Evolutionary conservation across 2,329 filamentous ascomycete species (phyloP), one percentile per base, ranked within the genome.

Genomic region (Hypomyces rosellus): DNA sequence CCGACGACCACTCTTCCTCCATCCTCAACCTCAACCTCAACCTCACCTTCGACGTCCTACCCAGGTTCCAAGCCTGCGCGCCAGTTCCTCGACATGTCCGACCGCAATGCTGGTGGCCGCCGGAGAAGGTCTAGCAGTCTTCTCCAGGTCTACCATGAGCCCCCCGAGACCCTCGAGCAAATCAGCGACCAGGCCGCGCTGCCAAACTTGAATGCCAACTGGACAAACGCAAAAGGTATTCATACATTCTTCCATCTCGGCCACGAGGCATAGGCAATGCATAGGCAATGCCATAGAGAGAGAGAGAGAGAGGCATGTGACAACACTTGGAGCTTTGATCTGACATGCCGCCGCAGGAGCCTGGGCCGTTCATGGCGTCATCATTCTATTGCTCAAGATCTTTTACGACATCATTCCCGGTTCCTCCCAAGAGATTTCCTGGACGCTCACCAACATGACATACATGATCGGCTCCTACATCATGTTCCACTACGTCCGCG

Each of bases 401-500:
- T 81, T 99, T 64, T 99, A 92, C 77, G 90, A 96, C 71, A 92
- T 96, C 64, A 87, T 99, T 55, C 93, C 93, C 15, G 90, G 91
- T 59, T 88, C 97, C 61, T 95, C 92, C 34, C 93, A 97, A 72
- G 93, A 99, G 74, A 95, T 90, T 38, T 97, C 92, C 55, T 99
- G 93, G 93, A 99, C 93, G 11, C 77, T 99, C 60, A 96, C 91
- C 70, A 99, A 99, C 72, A 95, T 97, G 70, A 90, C 90, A 46
- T 99, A 99, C 79, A 97, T 97, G 91, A 88, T 93, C 64, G 91
- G 90, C 63, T 96, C 92, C 39, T 99, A 97, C 71, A 82, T 99
- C 70, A 99, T 99, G 93, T 99, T 99, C 73, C 93, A 99, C 73
- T 96, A 89, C 78, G 93, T 99, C 60, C 89, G 92, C 66, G 93